Conservation (phyloP, 257 asterid species). For the Cynanchum wilfordii region DNA sequence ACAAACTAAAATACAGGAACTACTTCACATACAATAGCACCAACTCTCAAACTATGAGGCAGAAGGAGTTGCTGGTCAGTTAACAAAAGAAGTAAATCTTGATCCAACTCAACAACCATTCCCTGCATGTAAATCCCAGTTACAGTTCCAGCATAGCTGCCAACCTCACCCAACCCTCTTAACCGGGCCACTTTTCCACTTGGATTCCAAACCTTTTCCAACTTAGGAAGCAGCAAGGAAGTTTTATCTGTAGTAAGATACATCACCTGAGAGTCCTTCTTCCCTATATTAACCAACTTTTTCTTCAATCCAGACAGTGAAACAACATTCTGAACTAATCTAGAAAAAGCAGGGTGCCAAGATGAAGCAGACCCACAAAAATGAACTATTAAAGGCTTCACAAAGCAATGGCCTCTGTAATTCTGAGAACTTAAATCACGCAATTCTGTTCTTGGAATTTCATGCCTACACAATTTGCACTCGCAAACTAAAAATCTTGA, state of each 20-base stretch:
- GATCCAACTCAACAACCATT: slow-evolving; percentile 82
- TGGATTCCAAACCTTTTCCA: slow-evolving; percentile 20
- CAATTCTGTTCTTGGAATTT: slow-evolving; percentile 23
- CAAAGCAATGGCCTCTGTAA: slow-evolving; percentile 42
- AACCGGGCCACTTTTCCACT: slow-evolving; percentile 6
- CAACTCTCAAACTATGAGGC: slow-evolving; percentile 83
- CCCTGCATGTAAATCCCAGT: slow-evolving; percentile 76
- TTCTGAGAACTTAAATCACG: slow-evolving; percentile 20
- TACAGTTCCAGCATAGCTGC: slow-evolving; percentile 65
- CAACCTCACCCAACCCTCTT: slow-evolving; percentile 55
- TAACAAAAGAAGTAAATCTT: slow-evolving; percentile 50
- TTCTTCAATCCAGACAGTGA: slow-evolving; percentile 52
- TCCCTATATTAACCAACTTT: slow-evolving; percentile 48
- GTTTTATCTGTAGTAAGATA: slow-evolving; percentile 46
- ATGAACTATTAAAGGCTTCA: slow-evolving; percentile 38
- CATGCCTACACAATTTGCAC: slow-evolving; percentile 51
- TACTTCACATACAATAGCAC: slow-evolving; percentile 63
- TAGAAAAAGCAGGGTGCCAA: slow-evolving; percentile 70
- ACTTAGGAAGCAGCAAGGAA: slow-evolving; percentile 44
- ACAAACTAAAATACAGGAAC: not conserved
- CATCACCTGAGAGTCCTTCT: slow-evolving; percentile 65
- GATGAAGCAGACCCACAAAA: slow-evolving; percentile 61
- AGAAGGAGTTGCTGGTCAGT: slow-evolving; percentile 54
- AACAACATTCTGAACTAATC: slow-evolving; percentile 39
- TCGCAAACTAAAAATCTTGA: slow-evolving; percentile 55